Base-by-base conservation (phyloP, 1,139 yeast genomes). In the Protomyces inouyei region DNA sequence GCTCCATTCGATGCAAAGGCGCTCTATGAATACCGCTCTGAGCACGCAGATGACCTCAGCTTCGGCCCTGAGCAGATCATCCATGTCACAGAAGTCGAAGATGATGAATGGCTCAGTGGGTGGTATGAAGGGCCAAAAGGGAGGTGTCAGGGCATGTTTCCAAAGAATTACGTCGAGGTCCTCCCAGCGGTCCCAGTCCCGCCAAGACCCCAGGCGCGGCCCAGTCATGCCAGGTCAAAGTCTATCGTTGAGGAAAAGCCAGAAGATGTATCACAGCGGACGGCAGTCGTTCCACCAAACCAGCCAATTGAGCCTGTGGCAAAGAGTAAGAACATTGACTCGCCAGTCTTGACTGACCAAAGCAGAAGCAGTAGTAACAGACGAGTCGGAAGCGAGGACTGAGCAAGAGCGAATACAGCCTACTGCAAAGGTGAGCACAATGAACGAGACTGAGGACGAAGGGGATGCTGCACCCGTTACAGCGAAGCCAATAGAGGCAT, bases 91-190 rank as follows among this genome's bases (percentile, higher is more conserved):
- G 83, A 82, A 36, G 79, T 88, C 66, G 96, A 90, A 71, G 97
- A 91, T 72, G 95, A 84, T 8, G 97, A 92, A 69, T 93, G 98
- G 98, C 87, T 83, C 72, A 78, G 82, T 52, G 98, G 98, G 1
- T 77, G 80, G 14, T 86, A 81, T 70, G 84, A 82, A 57, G 65
- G 68, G 3, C 68, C 72, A 2, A 82, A 83, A 10, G 70, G 68
- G 12, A 64, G 71, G 10, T 75, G 77, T 65, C 74, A 81, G 45
- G 98, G 98, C 8, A 86, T 92, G 79, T 93, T 93, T 71, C 98
- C 98, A 6, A 85, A 83, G 74, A 86, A 85, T 73, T 93, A 89
- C 77, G 98, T 93, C 3, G 84, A 84, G 45, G 52, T 67, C n/a
- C 64, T 67, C 10, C 67, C 66, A n/a, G 64, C 66, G 6, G 68